phyloP scores from a whole-genome alignment of 805 yeast genomes.

The Monosporozyma aerobia region DNA sequence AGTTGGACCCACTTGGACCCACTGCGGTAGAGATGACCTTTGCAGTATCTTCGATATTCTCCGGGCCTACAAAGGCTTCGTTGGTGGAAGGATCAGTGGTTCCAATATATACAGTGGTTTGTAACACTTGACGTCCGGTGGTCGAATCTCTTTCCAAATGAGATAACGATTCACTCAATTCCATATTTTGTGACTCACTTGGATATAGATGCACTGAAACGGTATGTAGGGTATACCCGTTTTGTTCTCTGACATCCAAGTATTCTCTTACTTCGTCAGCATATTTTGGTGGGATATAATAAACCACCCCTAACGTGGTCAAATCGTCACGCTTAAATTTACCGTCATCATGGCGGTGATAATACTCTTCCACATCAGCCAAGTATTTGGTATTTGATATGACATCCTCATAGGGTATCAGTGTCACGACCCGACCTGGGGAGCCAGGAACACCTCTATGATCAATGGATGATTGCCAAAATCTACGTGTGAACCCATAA shows the following conservation, averaged over 20 bases:
- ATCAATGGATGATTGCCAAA: constrained; percentile 88
- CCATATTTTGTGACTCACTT: constrained; percentile 18
- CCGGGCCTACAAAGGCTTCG: constrained; percentile 81
- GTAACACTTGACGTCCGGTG: constrained; percentile 37
- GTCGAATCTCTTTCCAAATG: constrained; percentile 8
- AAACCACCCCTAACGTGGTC: constrained; percentile 73
- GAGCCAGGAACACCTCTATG: constrained; percentile 79
- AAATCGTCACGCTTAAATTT: constrained; percentile 33
- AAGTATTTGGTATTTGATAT: constrained; percentile 33
- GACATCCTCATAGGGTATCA: constrained; percentile 53
- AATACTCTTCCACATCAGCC: constrained; percentile 31
- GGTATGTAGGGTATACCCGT: constrained; percentile 68
- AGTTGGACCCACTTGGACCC: constrained; percentile 81
- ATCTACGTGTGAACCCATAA: constrained; percentile 67
- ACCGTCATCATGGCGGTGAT: not conserved
- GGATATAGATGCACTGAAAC: constrained; percentile 51
- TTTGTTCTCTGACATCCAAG: constrained; percentile 76
- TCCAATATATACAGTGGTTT: constrained; percentile 71
- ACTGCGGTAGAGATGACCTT: constrained; percentile 40
- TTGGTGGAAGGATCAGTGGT: constrained; percentile 48
- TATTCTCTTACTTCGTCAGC: constrained; percentile 56
- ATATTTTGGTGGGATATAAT: constrained; percentile 59
- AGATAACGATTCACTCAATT: constrained; percentile 16
- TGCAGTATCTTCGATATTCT: constrained; percentile 51
- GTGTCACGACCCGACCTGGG: constrained; percentile 88